Evolutionary conservation across 768 basidiomycete genomes (phyloP).

Genomic region (Suillus occidentalis): DNA sequence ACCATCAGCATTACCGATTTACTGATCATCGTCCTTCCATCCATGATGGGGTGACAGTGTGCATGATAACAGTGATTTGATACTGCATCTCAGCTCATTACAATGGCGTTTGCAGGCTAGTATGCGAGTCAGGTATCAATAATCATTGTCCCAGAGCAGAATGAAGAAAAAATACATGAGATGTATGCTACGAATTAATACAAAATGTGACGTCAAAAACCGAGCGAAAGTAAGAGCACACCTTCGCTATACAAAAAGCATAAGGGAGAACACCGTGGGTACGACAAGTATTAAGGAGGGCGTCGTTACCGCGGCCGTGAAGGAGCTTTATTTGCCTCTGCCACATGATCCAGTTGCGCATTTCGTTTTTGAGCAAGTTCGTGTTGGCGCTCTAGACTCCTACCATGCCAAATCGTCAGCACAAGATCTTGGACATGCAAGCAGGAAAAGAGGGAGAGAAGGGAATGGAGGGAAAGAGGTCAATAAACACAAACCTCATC

Average conservation of each 20-base stretch:
- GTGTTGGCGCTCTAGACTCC: conserved; percentile 74
- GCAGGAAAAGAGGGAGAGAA: too few relatives aligned
- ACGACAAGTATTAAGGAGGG: background rate
- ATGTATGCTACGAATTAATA: conserved; percentile 3
- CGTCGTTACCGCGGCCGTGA: background rate
- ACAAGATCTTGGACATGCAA: conserved; percentile 6
- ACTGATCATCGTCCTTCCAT: too few relatives aligned
- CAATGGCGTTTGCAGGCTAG: too few relatives aligned
- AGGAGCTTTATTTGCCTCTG: conserved; percentile 26
- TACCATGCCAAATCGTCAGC: conserved; percentile 28
- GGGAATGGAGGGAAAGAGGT: background rate
- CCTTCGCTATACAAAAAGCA: background rate
- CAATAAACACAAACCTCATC: conserved; percentile 52
- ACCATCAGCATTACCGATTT: too few relatives aligned
- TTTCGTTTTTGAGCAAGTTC: conserved; percentile 77
- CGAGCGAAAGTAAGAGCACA: background rate
- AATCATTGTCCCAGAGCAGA: background rate
- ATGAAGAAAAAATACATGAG: background rate
- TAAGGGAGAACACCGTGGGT: too few relatives aligned
- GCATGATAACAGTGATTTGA: too few relatives aligned
- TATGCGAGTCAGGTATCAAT: background rate
- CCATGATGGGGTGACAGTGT: too few relatives aligned
- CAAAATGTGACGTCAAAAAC: background rate
- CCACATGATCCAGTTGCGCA: conserved; percentile 33
- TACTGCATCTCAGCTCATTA: too few relatives aligned